Percentiles rank a stretch among this genome's conserved stretches.
These are phyloP conservation scores for Vitis hybrid DNA, from an alignment of 177 flowering plant genomes.

Conservation along the genomic window DNA sequence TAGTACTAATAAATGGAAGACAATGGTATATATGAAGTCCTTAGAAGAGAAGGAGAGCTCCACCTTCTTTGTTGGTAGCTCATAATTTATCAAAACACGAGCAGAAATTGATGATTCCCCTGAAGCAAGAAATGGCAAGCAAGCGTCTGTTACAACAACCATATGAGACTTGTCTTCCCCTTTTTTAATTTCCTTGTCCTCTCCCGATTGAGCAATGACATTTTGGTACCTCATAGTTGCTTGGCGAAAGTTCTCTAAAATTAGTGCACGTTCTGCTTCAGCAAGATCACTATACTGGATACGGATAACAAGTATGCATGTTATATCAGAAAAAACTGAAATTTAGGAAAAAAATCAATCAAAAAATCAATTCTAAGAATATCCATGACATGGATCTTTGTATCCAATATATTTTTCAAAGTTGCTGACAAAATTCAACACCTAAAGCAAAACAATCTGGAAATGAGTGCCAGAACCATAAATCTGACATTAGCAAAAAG, in stretches of 20 bases:
- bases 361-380: too few species aligned
- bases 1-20: neutral
- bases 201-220: conserved; percentile 27
- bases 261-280: conserved; percentile 51
- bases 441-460: neutral
- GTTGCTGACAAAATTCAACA: neutral
- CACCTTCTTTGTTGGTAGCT: conserved; percentile 90
- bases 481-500: too few species aligned
- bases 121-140: conserved; percentile 73
- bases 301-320: neutral
- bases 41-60: neutral
- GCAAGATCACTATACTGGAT: conserved; percentile 82
- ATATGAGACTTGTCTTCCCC: conserved; percentile 56
- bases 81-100: conserved; percentile 79
- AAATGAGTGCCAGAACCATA: neutral
- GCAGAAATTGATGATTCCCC: conserved; percentile 78
- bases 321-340: neutral
- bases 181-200: conserved; percentile 35
- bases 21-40: too few species aligned
- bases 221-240: conserved; percentile 45
- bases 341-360: neutral
- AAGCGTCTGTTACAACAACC: conserved; percentile 82
- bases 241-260: conserved; percentile 62
- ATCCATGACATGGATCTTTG: neutral
- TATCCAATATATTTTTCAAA: neutral